A percentile compares a stretch with the other conserved stretches of the same genome.
These are phyloP conservation scores for Psidium guajava DNA, from an alignment of 345 rosid genomes.

Conservation along the genomic window DNA sequence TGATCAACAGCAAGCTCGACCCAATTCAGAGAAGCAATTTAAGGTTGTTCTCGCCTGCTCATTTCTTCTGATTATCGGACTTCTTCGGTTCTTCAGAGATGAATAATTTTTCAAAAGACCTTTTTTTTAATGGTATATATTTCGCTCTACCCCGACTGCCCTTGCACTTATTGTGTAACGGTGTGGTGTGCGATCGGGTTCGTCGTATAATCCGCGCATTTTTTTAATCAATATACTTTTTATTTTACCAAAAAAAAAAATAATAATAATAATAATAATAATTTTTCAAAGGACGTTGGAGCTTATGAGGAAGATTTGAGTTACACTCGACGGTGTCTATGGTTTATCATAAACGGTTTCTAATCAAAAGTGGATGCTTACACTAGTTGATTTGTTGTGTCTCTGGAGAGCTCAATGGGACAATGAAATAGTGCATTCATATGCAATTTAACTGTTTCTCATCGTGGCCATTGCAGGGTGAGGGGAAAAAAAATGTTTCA, in stretches of 20 bases:
- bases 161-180: too few species aligned
- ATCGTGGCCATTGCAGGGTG: neutral
- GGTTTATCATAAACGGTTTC: neutral
- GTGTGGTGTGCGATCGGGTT: neutral
- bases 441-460: neutral
- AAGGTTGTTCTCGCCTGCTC: slow-evolving; percentile 32
- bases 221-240: too few species aligned
- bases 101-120: too few species aligned
- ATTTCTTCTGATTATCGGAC: neutral
- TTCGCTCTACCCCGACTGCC: too few species aligned
- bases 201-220: too few species aligned
- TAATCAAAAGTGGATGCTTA: neutral
- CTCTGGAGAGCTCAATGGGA: neutral
- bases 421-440: neutral
- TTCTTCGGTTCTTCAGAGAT: slow-evolving; percentile 2
- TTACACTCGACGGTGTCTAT: neutral
- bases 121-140: too few species aligned
- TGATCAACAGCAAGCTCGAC: neutral
- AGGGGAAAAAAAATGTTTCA: neutral
- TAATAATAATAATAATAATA: neutral
- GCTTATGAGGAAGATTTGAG: neutral
- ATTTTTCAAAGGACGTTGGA: neutral
- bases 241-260: too few species aligned
- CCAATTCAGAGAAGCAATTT: slow-evolving; percentile 21
- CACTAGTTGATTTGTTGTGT: neutral